Percentiles rank a stretch among this genome's conserved stretches.
Conservation (phyloP, 1,139 yeast genomes). For the Arxiozyma heterogenica region DNA sequence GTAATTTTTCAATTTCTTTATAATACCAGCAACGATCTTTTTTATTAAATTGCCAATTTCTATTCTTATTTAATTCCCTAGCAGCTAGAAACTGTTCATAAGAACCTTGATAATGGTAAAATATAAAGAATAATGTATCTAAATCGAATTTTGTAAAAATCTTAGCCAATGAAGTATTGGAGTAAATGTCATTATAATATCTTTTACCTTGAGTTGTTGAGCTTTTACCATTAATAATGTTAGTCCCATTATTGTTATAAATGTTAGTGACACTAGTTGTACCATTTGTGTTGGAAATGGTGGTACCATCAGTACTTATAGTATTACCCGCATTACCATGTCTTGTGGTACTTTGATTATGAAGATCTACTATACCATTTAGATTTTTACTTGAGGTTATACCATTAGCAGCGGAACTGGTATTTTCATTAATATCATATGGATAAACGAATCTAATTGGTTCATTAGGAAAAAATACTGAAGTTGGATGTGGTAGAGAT, state of each 20-base stretch:
- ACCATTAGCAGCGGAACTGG: conserved; percentile 4
- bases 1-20: conserved; percentile 46
- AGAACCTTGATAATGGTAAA: conserved; percentile 65
- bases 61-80: conserved; percentile 54
- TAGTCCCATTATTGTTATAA: not conserved
- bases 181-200: conserved; percentile 22
- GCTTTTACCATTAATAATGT: not conserved
- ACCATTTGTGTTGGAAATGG: not conserved
- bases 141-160: conserved; percentile 68
- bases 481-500: conserved; percentile 77
- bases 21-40: conserved; percentile 78
- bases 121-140: conserved; percentile 86
- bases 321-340: not conserved
- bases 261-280: not conserved
- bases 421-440: conserved; percentile 29
- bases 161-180: conserved; percentile 31
- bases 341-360: not conserved
- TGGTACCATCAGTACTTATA: not conserved
- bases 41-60: conserved; percentile 86
- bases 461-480: conserved; percentile 86
- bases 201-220: not conserved
- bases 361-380: not conserved
- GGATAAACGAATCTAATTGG: conserved; percentile 38
- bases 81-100: conserved; percentile 78
- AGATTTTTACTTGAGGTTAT: not conserved